Evolutionary conservation across 176 grass and related monocot species (phyloP).

Genomic region (Cenchrus fungigraminus): DNA sequence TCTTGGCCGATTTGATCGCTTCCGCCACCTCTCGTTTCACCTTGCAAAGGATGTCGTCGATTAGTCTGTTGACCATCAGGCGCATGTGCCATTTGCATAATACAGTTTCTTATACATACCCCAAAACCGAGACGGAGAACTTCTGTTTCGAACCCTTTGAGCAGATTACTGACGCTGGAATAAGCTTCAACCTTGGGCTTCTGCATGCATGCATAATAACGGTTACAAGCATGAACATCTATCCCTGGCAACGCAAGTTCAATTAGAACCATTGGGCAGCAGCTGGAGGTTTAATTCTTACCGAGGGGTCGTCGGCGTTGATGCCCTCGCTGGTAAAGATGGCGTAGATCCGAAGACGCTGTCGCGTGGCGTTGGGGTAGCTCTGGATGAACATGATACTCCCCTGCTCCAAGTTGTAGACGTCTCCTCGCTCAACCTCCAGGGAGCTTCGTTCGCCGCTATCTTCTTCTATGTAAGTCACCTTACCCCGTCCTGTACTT

Average conservation of each 20-base stretch:
- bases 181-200: slow-evolving; percentile 62
- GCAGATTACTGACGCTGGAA: slow-evolving; percentile 60
- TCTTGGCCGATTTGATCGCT: slow-evolving; percentile 32
- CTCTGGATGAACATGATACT: slow-evolving; percentile 74
- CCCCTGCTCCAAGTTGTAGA: slow-evolving; percentile 77
- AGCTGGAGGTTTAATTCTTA: slow-evolving; percentile 20
- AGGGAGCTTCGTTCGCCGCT: slow-evolving; percentile 43
- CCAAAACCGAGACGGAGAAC: slow-evolving; percentile 72
- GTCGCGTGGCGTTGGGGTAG: slow-evolving; percentile 51
- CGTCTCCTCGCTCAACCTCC: slow-evolving; percentile 64
- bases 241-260: not conserved
- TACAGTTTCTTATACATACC: slow-evolving; percentile 31
- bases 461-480: slow-evolving; percentile 57
- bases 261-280: not conserved
- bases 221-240: not conserved
- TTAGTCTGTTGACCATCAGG: not conserved
- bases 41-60: not conserved
- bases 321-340: slow-evolving; percentile 64
- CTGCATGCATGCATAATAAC: slow-evolving; percentile 34
- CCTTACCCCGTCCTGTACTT: slow-evolving; percentile 51
- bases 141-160: slow-evolving; percentile 68
- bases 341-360: slow-evolving; percentile 70
- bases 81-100: too few relatives aligned
- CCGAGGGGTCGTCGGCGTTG: slow-evolving; percentile 51
- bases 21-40: slow-evolving; percentile 32